Evolutionary conservation across 1,284 basidiomycete genomes (phyloP).

Genomic region (Taiwanofungus camphoratus): DNA sequence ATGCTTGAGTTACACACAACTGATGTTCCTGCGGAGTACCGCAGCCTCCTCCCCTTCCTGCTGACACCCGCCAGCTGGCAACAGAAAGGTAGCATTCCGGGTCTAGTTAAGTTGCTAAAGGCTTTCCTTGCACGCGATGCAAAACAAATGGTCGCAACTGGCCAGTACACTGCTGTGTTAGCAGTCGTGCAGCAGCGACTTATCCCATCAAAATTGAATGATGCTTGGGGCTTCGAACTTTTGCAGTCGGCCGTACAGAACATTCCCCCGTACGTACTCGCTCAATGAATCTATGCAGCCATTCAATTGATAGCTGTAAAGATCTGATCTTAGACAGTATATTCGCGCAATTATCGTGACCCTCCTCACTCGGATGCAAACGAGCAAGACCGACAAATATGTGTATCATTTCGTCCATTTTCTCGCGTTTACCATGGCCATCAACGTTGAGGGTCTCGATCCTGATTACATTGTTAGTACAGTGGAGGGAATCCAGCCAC

Average conservation of each 20-base stretch:
- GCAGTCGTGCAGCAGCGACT: conserved; percentile 91
- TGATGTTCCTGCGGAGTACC: conserved; percentile 74
- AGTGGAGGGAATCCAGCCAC: conserved; percentile 82
- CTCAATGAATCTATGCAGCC: no score
- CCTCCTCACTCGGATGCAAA: conserved; percentile 81
- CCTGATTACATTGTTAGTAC: conserved; percentile 76
- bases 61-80: conserved; percentile 89
- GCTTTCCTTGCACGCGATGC: conserved; percentile 80
- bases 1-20: conserved; percentile 83
- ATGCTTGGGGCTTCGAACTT: conserved; percentile 88
- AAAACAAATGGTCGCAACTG: conserved; percentile 60
- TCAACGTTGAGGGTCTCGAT: conserved; percentile 66
- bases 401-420: conserved; percentile 83
- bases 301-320: conserved; percentile 25
- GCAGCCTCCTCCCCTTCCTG: conserved; percentile 75
- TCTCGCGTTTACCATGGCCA: conserved; percentile 68
- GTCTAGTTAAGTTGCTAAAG: conserved; percentile 83
- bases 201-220: conserved; percentile 85
- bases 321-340: conserved; percentile 65
- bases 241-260: conserved; percentile 73
- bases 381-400: conserved; percentile 87
- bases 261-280: conserved; percentile 64
- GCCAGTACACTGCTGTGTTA: conserved; percentile 76
- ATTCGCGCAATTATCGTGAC: conserved; percentile 78
- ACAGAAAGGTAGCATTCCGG: conserved; percentile 94